These are phyloP conservation scores for Salix purpurea DNA, from an alignment of 345 rosid species.

Conservation along the genomic window DNA sequence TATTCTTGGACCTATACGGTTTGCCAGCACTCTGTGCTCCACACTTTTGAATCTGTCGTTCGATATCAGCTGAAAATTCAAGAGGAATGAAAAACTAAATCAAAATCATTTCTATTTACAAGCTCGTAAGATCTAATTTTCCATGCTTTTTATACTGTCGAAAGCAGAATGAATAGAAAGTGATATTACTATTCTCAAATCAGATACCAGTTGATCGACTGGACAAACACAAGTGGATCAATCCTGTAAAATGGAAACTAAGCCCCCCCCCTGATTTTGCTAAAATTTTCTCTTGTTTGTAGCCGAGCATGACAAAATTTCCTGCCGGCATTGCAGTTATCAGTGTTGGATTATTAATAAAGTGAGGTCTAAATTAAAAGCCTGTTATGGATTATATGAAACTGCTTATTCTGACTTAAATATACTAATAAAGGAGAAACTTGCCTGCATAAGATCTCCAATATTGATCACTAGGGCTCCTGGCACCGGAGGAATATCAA, in stretches of 20 bases:
- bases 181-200: neutral
- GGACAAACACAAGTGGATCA: neutral
- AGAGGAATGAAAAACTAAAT: neutral
- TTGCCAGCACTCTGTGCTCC: conserved; percentile 22
- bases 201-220: neutral
- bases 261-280: too few species aligned
- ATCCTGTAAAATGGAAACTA: neutral
- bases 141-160: neutral
- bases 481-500: conserved; percentile 13
- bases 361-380: too few species aligned
- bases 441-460: conserved; percentile 30
- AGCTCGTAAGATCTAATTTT: neutral
- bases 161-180: neutral
- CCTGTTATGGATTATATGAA: neutral
- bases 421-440: neutral
- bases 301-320: too few species aligned
- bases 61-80: conserved; percentile 15
- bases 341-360: too few species aligned
- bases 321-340: too few species aligned
- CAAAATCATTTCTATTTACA: neutral
- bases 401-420: neutral
- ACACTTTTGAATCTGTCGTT: conserved; percentile 21
- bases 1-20: conserved; percentile 13
- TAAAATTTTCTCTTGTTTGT: too few species aligned
- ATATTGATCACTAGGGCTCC: conserved; percentile 20